These are phyloP conservation scores for Pugionium cornutum DNA, from an alignment of 345 rosid species.

Conservation along the genomic window DNA sequence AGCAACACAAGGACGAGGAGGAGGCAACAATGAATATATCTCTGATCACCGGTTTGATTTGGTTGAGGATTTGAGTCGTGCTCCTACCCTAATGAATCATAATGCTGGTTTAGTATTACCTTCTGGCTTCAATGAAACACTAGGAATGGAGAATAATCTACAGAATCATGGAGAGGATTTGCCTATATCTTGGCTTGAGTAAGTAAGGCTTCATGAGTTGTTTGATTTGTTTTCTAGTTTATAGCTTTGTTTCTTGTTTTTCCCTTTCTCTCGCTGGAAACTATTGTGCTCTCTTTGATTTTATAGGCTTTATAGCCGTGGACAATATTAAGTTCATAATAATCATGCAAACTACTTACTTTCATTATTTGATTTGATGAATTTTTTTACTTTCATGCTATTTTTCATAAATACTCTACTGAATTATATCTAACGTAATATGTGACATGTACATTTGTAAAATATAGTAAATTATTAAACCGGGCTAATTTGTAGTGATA, in stretches of 20 bases:
- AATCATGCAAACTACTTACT: neutral
- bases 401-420: no score
- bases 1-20: constrained; percentile 10
- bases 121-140: neutral
- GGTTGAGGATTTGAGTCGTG: no score
- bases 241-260: constrained; percentile 12
- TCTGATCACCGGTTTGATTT: neutral
- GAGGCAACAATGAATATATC: neutral
- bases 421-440: no score
- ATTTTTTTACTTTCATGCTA: no score
- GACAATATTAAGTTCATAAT: constrained; percentile 20
- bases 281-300: constrained; percentile 19
- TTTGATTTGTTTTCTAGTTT: constrained; percentile 4
- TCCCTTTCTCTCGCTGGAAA: neutral
- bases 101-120: constrained; percentile 20
- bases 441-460: no score
- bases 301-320: constrained; percentile 7
- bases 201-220: constrained; percentile 20
- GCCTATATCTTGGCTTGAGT: constrained; percentile 17
- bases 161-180: constrained; percentile 1
- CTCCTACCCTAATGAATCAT: constrained; percentile 6
- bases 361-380: neutral
- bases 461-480: no score
- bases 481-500: no score
- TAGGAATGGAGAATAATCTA: constrained; percentile 28